These are phyloP conservation scores for Iberis pinnata DNA, from an alignment of 345 rosid genomes.

Conservation along the genomic window DNA sequence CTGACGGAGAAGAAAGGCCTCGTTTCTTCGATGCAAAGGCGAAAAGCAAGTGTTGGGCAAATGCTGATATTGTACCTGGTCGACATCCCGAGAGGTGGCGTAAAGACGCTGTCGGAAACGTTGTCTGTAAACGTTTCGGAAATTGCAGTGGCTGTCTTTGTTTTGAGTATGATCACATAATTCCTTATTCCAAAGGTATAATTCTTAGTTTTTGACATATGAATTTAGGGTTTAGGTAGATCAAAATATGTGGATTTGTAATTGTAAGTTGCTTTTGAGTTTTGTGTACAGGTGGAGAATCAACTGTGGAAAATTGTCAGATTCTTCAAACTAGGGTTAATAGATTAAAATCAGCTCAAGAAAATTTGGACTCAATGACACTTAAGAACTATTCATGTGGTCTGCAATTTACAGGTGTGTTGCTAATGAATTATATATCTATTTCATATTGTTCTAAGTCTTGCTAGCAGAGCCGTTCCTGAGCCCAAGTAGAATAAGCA, in stretches of 20 bases:
- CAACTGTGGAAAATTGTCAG: slow-evolving; percentile 71
- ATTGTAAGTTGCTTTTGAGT: neutral
- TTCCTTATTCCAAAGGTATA: slow-evolving; percentile 82
- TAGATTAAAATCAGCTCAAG: slow-evolving; percentile 61
- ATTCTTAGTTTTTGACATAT: slow-evolving; percentile 3
- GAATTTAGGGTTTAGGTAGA: neutral
- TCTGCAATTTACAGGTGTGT: slow-evolving; percentile 33
- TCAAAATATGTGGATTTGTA: neutral
- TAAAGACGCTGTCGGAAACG: slow-evolving; percentile 79
- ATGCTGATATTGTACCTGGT: slow-evolving; percentile 64
- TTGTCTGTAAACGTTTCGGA: slow-evolving; percentile 80
- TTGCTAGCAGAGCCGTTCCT: too few relatives aligned
- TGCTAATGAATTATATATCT: too few relatives aligned
- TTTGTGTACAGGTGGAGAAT: slow-evolving; percentile 63
- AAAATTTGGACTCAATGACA: slow-evolving; percentile 38
- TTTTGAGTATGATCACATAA: slow-evolving; percentile 86
- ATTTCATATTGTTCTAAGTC: too few relatives aligned
- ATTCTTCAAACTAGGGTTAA: slow-evolving; percentile 88
- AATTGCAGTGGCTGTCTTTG: slow-evolving; percentile 91
- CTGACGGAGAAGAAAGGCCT: slow-evolving; percentile 48
- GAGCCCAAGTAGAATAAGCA: too few relatives aligned
- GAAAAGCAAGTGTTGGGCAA: slow-evolving; percentile 68
- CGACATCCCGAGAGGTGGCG: slow-evolving; percentile 98
- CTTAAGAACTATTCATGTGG: slow-evolving; percentile 76
- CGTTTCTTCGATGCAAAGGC: slow-evolving; percentile 67